phyloP scores from a whole-genome alignment of 2,329 filamentous ascomycete genomes.

The Pestalotiopsis sp. region DNA sequence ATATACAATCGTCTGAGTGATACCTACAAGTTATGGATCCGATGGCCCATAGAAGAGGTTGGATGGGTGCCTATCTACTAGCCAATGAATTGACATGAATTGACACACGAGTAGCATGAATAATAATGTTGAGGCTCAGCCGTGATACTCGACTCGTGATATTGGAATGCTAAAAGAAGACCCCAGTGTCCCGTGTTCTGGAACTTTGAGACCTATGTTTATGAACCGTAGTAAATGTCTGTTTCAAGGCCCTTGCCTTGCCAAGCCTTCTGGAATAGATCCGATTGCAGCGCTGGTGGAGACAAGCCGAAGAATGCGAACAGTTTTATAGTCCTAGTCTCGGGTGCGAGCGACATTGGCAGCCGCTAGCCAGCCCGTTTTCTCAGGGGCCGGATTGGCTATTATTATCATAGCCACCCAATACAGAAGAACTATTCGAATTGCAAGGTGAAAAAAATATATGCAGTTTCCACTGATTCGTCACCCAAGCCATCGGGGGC shows the following conservation, averaged over 20 bases:
- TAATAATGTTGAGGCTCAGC: not conserved
- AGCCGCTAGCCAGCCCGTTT: not conserved
- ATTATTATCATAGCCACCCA: not conserved
- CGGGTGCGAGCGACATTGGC: not conserved
- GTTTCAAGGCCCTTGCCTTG: not conserved
- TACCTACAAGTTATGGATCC: slow-evolving; percentile 5
- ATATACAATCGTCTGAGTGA: slow-evolving; percentile 7
- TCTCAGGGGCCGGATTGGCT: not conserved
- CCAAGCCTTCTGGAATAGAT: not conserved
- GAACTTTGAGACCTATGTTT: not conserved
- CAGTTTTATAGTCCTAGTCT: not conserved
- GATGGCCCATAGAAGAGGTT: slow-evolving; percentile 11
- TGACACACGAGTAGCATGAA: not conserved
- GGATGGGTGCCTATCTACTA: slow-evolving; percentile 9
- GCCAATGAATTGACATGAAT: not conserved
- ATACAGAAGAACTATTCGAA: not conserved
- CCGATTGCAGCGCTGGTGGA: not conserved
- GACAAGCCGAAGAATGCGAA: not conserved
- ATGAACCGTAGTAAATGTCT: not conserved
- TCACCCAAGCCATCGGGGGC: not conserved
- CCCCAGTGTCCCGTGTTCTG: not conserved
- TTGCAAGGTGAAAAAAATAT: not conserved
- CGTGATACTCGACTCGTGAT: not conserved
- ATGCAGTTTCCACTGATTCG: not conserved
- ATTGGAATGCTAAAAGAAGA: not conserved